Evolutionary conservation across 352 stramenopile genomes (phyloP), one percentile per base, ranked within the genome.

Genomic region (Phytophthora macrochlamydospora): DNA sequence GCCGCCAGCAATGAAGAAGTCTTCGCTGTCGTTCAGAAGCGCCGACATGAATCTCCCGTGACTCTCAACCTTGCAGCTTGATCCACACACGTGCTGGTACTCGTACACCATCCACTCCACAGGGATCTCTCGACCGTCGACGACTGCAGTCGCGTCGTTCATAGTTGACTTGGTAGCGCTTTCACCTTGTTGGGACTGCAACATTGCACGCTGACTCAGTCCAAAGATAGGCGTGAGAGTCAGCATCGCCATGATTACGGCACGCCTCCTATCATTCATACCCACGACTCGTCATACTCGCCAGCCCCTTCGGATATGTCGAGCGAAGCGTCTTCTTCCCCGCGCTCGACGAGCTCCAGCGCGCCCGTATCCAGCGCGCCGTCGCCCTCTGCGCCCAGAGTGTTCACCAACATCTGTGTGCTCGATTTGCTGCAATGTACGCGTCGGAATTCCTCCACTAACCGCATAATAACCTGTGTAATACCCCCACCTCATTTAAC

Each of bases 381-480:
- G 57, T 1, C 67, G 68, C 18, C 54, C n/a, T 58, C 63, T 59
- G 53, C 30, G 1, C 46, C 70, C 12, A 18, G 58, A 31, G 38
- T 43, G 13, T 59, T 77, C 62, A 33, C 30, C 14, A 70, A 70
- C 33, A 49, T 83, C 7, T 82, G 76, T n/a, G 81, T 69, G 31
- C 59, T 93, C 54, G 85, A 93, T 67, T 9, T 93, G 50, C 56
- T 93, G 32, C 81, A 92, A 70, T 62, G 85, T 93, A 76, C 31
- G 79, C 31, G 40, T 35, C 13, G 12, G 32, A 56, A 42, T 31
- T 24, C 12, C 11, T 7, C n/a, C 33, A 37, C 13, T 5, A 52
- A 37, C 30, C 40, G 13, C 12, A 13, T 13, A 24, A 24, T 24
- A 24, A 24, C 18, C 18, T 24, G 18, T 29, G n/a, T 5, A 51